A percentile compares a stretch with the other conserved stretches of the same genome.
Evolutionary conservation across 352 stramenopile species (phyloP).

Genomic region (Saprolegnia parasitica): DNA sequence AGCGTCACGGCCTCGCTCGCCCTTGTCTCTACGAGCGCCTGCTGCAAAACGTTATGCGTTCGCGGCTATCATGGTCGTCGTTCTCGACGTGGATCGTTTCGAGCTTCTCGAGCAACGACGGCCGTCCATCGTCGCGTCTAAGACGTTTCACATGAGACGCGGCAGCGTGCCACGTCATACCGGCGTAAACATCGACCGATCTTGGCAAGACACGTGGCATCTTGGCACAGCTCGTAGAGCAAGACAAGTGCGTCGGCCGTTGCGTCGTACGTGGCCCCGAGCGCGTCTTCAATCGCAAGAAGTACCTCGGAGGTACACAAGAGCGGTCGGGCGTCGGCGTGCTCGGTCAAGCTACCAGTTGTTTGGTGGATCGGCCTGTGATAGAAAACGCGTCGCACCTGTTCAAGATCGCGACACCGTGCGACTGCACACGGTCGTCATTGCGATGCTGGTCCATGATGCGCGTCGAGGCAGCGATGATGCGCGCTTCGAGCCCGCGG

Average conservation of each 20-base stretch:
- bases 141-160: no score
- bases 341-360: slow-evolving; percentile 30
- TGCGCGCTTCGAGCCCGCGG: slow-evolving; percentile 10
- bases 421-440: slow-evolving; percentile 47
- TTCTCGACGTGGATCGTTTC: background rate
- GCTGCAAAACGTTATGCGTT: background rate
- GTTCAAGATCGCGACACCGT: slow-evolving; percentile 50
- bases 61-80: background rate
- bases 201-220: slow-evolving; percentile 16
- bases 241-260: slow-evolving; percentile 15
- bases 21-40: background rate
- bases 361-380: no score
- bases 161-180: background rate
- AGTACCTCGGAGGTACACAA: slow-evolving; percentile 26
- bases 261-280: slow-evolving; percentile 23
- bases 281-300: slow-evolving; percentile 8
- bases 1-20: background rate
- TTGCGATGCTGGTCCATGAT: slow-evolving; percentile 37
- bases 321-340: slow-evolving; percentile 34
- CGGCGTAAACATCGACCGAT: background rate
- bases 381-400: no score
- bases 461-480: slow-evolving; percentile 34
- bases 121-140: background rate
- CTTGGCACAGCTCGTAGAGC: slow-evolving; percentile 39
- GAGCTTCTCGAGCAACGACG: background rate